Evolutionary conservation across 208 protist species (phyloP).

Genomic region (Strigomonas culicis): DNA sequence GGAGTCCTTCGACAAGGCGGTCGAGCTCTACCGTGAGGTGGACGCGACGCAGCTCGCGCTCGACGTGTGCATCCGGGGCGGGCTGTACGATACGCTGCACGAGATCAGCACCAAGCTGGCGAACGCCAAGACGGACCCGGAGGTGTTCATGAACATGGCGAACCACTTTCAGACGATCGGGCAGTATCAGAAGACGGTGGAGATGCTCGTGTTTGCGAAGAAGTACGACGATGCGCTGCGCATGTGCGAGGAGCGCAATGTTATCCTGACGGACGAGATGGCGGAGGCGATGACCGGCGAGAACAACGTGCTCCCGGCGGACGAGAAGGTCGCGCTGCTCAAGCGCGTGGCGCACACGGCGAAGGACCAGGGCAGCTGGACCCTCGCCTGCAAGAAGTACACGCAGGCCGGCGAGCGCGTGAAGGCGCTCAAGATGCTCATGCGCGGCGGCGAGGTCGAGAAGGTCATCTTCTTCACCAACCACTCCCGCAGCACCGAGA

Average conservation of each 20-base stretch:
- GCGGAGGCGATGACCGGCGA: slow-evolving; percentile 87
- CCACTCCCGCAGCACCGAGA: slow-evolving; percentile 91
- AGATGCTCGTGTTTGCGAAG: slow-evolving; percentile 92
- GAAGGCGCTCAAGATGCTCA: slow-evolving; percentile 96
- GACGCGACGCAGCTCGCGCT: slow-evolving; percentile 90
- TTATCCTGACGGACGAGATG: slow-evolving; percentile 91
- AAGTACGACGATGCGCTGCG: slow-evolving; percentile 83
- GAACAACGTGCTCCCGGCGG: slow-evolving; percentile 21
- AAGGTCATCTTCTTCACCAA: slow-evolving; percentile 98
- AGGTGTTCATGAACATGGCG: slow-evolving; percentile 90
- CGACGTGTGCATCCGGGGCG: slow-evolving; percentile 89
- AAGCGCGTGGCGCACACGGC: slow-evolving; percentile 78
- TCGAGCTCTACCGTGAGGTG: slow-evolving; percentile 93
- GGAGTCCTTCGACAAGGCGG: slow-evolving; percentile 86
- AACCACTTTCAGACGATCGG: slow-evolving; percentile 86
- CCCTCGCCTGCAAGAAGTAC: slow-evolving; percentile 92
- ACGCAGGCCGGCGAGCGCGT: slow-evolving; percentile 94
- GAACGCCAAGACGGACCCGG: slow-evolving; percentile 65
- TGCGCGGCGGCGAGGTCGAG: slow-evolving; percentile 95
- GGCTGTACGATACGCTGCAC: slow-evolving; percentile 91
- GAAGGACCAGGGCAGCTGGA: slow-evolving; percentile 90
- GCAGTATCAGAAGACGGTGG: slow-evolving; percentile 89
- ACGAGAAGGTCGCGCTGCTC: slow-evolving; percentile 54
- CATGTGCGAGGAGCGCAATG: slow-evolving; percentile 75
- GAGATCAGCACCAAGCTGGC: slow-evolving; percentile 91